A percentile compares a stretch with the other conserved stretches of the same genome.
Conservation (phyloP, 805 yeast genomes). For the Torulaspora franciscae region DNA sequence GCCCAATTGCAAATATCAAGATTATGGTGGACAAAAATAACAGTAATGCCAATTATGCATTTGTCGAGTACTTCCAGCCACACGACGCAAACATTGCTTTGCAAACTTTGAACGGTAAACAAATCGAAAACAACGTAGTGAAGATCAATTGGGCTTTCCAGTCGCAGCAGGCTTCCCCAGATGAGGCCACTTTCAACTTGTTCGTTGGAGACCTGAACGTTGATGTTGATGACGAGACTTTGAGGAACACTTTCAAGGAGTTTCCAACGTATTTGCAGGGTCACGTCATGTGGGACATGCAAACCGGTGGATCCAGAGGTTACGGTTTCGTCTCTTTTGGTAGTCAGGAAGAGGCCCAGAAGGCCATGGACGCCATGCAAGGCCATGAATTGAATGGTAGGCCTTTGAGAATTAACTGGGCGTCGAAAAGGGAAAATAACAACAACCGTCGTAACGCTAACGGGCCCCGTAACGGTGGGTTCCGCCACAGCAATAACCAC, state of each 20-base stretch:
- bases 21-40: conserved; percentile 70
- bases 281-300: conserved; percentile 97
- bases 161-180: conserved; percentile 59
- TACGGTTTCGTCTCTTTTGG: conserved; percentile 83
- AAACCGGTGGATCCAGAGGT: conserved; percentile 85
- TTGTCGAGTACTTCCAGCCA: conserved; percentile 63
- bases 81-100: conserved; percentile 60
- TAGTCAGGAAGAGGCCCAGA: conserved; percentile 63
- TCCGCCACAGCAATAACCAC: conserved; percentile 22
- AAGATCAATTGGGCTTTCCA: conserved; percentile 81
- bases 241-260: conserved; percentile 51
- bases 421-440: conserved; percentile 58
- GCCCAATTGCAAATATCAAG: conserved; percentile 60
- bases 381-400: conserved; percentile 70
- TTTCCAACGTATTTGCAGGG: conserved; percentile 69
- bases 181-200: conserved; percentile 59
- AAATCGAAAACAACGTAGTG: conserved; percentile 51
- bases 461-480: conserved; percentile 21
- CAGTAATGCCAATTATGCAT: conserved; percentile 74
- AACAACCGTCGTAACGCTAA: conserved; percentile 22
- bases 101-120: conserved; percentile 53
- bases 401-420: conserved; percentile 83
- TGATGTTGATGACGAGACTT: conserved; percentile 74
- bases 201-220: conserved; percentile 84
- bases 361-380: conserved; percentile 67